phyloP scores from a whole-genome alignment of 352 stramenopile species.

The Bremia lactucae region DNA sequence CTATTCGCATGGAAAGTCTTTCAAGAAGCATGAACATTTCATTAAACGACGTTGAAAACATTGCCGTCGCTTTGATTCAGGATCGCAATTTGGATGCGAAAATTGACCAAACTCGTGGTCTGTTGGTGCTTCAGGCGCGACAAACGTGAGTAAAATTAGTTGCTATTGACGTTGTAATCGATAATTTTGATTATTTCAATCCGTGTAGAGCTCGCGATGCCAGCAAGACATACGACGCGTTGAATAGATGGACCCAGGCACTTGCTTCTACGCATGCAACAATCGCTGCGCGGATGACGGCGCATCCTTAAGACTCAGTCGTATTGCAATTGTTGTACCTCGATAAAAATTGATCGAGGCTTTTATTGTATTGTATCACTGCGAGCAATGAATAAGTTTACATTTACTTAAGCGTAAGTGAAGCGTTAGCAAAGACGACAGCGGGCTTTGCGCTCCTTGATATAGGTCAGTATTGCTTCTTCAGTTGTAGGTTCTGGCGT shows the following conservation, averaged over 20 bases:
- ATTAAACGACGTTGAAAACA: constrained; percentile 76
- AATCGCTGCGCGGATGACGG: constrained; percentile 27
- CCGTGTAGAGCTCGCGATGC: constrained; percentile 33
- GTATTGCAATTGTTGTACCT: neutral
- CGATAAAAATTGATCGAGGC: constrained; percentile 1
- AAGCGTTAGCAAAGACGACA: constrained; percentile 10
- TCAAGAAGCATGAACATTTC: constrained; percentile 86
- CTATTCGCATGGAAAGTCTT: constrained; percentile 83
- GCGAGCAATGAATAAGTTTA: too few species aligned
- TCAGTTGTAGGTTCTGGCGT: constrained; percentile 3
- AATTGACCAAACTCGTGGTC: constrained; percentile 81
- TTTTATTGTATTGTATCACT: too few species aligned
- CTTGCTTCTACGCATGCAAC: constrained; percentile 41
- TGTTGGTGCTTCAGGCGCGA: constrained; percentile 42
- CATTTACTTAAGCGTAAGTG: constrained; percentile 1
- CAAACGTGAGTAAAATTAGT: constrained; percentile 26
- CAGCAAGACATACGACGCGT: constrained; percentile 58
- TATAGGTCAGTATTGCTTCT: constrained; percentile 13
- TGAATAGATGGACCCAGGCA: constrained; percentile 48
- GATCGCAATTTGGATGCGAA: constrained; percentile 80
- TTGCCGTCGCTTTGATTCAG: constrained; percentile 88
- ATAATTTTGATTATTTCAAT: neutral
- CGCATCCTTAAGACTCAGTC: constrained; percentile 13
- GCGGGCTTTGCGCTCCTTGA: constrained; percentile 17
- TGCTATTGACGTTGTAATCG: neutral